Base-by-base conservation (phyloP, 805 yeast species). In the Ogataea minuta region DNA sequence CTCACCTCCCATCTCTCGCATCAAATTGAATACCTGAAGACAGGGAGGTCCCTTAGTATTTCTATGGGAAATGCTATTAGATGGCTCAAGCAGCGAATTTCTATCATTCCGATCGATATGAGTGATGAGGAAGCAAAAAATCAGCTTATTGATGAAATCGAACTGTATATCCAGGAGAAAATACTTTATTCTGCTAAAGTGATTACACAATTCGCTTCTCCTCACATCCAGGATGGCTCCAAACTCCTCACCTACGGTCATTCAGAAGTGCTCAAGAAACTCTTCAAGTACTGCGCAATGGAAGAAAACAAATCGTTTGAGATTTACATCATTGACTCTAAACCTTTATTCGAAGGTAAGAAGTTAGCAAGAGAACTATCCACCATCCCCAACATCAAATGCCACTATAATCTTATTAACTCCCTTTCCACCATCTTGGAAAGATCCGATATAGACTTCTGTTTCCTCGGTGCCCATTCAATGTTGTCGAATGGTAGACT, bases 31-130 rank as follows among this genome's bases (percentile, higher is more conserved):
- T 87, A 84, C 51, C 69, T 93, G 52, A 91, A 87, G 54, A 79
- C 87, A 8, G 90, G 96, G 3, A 77, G 99, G 47, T 97, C 98
- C 1, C 71, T 93, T 34, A 80, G 93, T 40, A 85, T 90, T 2
- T 77, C 96, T 1, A 93, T 93, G 99, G 99, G 99, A 39, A 93
- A 90, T 66, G 91, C 97, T 2, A 93, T 93, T 50, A 78, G 99
- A 54, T 90, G 97, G 96, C 72, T 93, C 48, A 93, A 93, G 57
- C 98, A 91, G 67, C 91, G 86, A 60, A 91, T 93, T 39, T 79
- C 96, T 1, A 72, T 76, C 29, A 77, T 91, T 34, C 81, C 89
- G 42, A 80, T 90, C 40, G 95, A 85, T 46, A 68, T 78, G 21
- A 60, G 71, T 19, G 93, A 84, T 41, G 69, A 63, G 12, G 74